phyloP scores from a whole-genome alignment of 106 monocot genomes.

The Agapanthus africanus region DNA sequence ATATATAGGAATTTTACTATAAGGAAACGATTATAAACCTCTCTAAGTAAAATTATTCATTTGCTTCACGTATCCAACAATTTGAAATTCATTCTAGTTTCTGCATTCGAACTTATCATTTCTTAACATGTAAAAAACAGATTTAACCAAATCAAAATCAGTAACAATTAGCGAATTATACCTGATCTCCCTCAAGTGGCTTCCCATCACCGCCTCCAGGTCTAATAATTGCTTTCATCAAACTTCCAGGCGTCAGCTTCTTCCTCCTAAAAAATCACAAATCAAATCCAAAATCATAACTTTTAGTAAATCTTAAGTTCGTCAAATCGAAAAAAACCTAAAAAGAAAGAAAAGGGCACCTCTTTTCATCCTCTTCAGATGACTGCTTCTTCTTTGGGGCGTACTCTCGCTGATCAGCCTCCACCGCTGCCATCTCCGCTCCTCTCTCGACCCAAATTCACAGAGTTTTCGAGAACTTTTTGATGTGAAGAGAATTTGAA shows the following conservation, averaged over 20 bases:
- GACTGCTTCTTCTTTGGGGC: conserved; percentile 3
- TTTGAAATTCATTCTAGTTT: neutral
- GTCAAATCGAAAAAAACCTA: neutral
- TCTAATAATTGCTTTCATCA: conserved; percentile 75
- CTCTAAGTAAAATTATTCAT: too few relatives aligned
- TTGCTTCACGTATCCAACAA: too few relatives aligned
- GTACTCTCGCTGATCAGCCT: conserved; percentile 8
- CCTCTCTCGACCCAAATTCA: too few relatives aligned
- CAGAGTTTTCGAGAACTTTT: too few relatives aligned
- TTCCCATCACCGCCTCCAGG: conserved; percentile 41
- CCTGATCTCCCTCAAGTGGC: conserved; percentile 79
- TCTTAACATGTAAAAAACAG: neutral
- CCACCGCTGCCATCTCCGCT: conserved; percentile 3
- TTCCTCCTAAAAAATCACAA: conserved; percentile 36
- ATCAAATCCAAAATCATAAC: neutral
- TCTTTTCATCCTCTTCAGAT: conserved; percentile 8
- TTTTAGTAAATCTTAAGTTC: neutral
- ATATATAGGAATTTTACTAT: too few relatives aligned
- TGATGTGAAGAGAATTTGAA: too few relatives aligned
- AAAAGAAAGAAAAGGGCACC: too few relatives aligned
- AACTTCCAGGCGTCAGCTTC: conserved; percentile 68
- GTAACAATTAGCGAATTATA: conserved; percentile 5
- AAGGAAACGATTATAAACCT: too few relatives aligned
- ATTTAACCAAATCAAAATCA: neutral
- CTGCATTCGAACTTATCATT: neutral